Evolutionary conservation across 306 rosid species (phyloP).

Genomic region (Lathyrus tuberosus): DNA sequence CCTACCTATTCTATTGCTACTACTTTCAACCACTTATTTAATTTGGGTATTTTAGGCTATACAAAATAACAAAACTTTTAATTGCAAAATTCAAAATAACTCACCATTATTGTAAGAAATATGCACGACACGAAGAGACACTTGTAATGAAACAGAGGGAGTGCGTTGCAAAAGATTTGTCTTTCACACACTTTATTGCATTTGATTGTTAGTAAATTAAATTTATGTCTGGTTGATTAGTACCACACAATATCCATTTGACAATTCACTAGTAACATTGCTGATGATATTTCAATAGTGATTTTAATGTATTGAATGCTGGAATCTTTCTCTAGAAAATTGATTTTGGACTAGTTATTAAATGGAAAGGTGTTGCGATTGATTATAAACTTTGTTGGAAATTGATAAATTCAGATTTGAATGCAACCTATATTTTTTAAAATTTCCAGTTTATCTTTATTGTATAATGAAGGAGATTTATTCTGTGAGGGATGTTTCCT

Average conservation of each 20-base stretch:
- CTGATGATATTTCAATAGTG: conserved; percentile 25
- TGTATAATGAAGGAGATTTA: conserved; percentile 7
- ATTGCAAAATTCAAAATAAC: neutral
- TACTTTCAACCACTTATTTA: neutral
- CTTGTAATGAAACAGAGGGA: neutral
- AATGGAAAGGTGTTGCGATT: conserved; percentile 4
- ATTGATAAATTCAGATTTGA: conserved; percentile 8
- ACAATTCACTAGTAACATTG: conserved; percentile 28
- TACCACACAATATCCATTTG: conserved; percentile 13
- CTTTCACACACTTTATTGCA: neutral
- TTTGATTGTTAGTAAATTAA: conserved; percentile 26
- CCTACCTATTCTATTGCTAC: neutral
- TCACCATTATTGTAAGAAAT: neutral
- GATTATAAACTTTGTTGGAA: conserved; percentile 19
- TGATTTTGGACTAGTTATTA: conserved; percentile 28
- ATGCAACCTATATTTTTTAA: neutral
- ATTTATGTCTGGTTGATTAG: conserved; percentile 12
- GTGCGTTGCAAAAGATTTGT: conserved; percentile 7
- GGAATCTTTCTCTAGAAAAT: conserved; percentile 24
- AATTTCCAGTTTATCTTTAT: conserved; percentile 19
- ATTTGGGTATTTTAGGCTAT: neutral
- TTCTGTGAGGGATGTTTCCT: conserved; percentile 32
- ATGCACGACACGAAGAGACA: neutral
- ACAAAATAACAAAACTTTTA: conserved; percentile 6
- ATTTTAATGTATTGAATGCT: conserved; percentile 24